Evolutionary conservation across 345 rosid species (phyloP).

Genomic region (Punica granatum): DNA sequence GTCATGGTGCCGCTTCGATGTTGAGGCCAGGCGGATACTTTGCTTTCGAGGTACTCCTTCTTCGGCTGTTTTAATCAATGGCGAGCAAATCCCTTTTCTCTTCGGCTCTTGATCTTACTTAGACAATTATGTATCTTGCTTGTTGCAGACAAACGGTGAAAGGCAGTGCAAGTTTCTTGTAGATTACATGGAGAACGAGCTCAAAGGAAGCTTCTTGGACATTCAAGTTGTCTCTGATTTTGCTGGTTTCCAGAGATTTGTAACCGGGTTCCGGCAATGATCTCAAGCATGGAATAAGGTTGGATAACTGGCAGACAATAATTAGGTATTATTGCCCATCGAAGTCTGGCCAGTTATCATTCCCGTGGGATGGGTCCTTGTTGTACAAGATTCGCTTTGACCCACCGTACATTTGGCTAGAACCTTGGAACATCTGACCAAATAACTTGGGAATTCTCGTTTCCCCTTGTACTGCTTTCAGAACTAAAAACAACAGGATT

Average conservation of each 20-base stretch:
- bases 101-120: too few species aligned
- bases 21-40: constrained; percentile 75
- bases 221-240: constrained; percentile 52
- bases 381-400: too few species aligned
- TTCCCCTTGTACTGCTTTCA: too few species aligned
- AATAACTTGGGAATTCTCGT: too few species aligned
- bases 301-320: not conserved
- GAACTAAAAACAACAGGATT: too few species aligned
- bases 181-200: constrained; percentile 37
- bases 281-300: not conserved
- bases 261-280: constrained; percentile 47
- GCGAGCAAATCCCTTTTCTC: too few species aligned
- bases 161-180: constrained; percentile 63
- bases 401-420: too few species aligned
- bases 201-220: constrained; percentile 38
- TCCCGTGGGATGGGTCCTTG: too few species aligned
- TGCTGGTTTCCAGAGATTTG: constrained; percentile 58
- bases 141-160: constrained; percentile 70
- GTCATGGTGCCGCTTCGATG: constrained; percentile 55
- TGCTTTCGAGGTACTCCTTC: constrained; percentile 60
- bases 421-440: too few species aligned
- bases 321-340: not conserved
- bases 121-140: not conserved
- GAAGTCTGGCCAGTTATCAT: too few species aligned
- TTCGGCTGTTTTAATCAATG: not conserved